These are phyloP conservation scores for Candida ipomoeae DNA, from an alignment of 805 yeast genomes.

Conservation along the genomic window DNA sequence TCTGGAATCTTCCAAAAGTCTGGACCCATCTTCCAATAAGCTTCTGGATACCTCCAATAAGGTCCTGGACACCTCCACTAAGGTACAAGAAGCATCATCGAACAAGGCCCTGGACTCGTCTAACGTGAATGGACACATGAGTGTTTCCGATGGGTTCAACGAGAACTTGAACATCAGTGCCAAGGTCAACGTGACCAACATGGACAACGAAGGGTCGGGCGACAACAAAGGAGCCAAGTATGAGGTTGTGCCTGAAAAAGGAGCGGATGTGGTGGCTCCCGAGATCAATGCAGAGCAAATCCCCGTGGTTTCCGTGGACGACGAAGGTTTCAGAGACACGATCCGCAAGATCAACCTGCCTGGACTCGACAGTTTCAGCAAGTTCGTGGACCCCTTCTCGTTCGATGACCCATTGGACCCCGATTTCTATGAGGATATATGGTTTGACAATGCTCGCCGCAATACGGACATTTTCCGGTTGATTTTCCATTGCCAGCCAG, in stretches of 20 bases:
- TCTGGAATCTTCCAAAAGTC: too few species aligned
- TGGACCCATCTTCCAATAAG: too few species aligned
- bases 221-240: conserved; percentile 6
- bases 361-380: conserved; percentile 30
- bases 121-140: background rate
- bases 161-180: conserved; percentile 7
- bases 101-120: background rate
- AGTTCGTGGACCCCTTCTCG: conserved; percentile 78
- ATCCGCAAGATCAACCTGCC: conserved; percentile 39
- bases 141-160: background rate
- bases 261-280: conserved; percentile 20
- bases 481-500: conserved; percentile 94
- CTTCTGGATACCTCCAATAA: too few species aligned
- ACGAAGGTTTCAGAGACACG: conserved; percentile 38
- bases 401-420: conserved; percentile 84
- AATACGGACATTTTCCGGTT: conserved; percentile 78
- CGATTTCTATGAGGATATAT: conserved; percentile 78
- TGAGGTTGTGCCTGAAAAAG: conserved; percentile 18
- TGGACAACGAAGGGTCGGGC: conserved; percentile 4
- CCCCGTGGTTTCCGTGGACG: conserved; percentile 40
- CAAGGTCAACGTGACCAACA: conserved; percentile 8
- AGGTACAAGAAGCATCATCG: too few species aligned
- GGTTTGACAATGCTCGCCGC: conserved; percentile 78
- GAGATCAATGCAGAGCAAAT: conserved; percentile 15
- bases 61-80: too few species aligned